These are phyloP conservation scores for Paradendryphiella salina DNA, from an alignment of 2,329 filamentous ascomycete genomes.

Conservation along the genomic window DNA sequence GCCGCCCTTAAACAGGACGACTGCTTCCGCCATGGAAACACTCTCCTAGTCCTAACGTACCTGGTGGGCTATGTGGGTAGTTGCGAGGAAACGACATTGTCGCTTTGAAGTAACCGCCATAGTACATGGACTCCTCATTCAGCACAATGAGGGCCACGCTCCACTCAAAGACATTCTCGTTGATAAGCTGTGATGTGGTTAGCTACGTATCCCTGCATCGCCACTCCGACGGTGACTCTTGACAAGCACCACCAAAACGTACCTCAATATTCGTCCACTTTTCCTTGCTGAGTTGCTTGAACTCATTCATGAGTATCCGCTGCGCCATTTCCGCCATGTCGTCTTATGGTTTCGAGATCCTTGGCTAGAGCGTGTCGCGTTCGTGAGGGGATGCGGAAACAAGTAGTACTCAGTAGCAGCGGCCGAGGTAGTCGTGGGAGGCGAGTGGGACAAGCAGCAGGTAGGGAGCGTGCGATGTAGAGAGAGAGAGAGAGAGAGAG, in stretches of 20 bases:
- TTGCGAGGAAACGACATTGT: conserved; percentile 85
- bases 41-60: conserved; percentile 44
- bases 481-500: conserved; percentile 4
- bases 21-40: not conserved
- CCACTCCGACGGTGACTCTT: conserved; percentile 9
- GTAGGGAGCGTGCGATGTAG: conserved; percentile 3
- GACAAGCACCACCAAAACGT: conserved; percentile 31
- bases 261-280: conserved; percentile 93
- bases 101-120: conserved; percentile 91
- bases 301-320: conserved; percentile 86
- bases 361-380: conserved; percentile 14
- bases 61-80: conserved; percentile 85
- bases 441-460: conserved; percentile 1
- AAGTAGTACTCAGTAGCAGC: not conserved
- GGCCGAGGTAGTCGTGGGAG: conserved; percentile 1
- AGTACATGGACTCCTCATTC: conserved; percentile 88
- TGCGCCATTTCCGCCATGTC: conserved; percentile 58
- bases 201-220: conserved; percentile 25
- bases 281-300: conserved; percentile 79
- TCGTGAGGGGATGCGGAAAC: conserved; percentile 13
- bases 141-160: conserved; percentile 86
- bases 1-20: not conserved
- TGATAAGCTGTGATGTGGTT: conserved; percentile 61
- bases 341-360: conserved; percentile 7
- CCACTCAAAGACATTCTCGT: conserved; percentile 87